Evolutionary conservation across 176 grass and related monocot genomes (phyloP), one percentile per base, ranked within the genome.

Genomic region (Bonia amplexicaulis): DNA sequence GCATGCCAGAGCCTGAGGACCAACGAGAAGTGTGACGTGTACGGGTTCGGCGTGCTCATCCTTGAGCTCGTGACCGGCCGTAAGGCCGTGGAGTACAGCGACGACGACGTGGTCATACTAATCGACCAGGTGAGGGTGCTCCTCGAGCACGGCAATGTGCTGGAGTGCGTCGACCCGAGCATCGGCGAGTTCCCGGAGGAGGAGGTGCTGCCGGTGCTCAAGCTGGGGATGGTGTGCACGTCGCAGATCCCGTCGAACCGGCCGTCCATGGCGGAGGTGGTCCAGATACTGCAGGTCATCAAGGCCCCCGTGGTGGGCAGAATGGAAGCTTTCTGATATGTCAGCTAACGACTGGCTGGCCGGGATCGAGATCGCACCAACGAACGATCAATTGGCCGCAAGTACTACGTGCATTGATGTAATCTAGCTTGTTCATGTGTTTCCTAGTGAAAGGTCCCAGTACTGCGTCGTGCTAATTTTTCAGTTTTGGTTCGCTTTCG

Each of bases 231-330:
- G 86, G 96, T 98, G 53, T 98, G 96, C 88, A 91, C 93, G 46
- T 98, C 96, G 45, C 96, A 98, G 85, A 92, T 98, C 59, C 96
- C 96, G 2, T 98, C 93, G 0, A 98, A 94, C 65, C 61, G 96
- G 49, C 96, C 96, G 9, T 94, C 96, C 41, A 98, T 98, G 93
- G 87, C 84, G 2, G 96, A 98, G 81, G 93, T 98, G 73, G 96
- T 98, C 48, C 96, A 98, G 91, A 92, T 98, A 82, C 90, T 98
- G 86, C 91, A 95, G 89, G 93, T 98, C 82, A 98, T 96, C 86
- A 88, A 89, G 74, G 85, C 96, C 5, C 96, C 96, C 65, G 60
- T 95, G 63, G 41, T 13, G 57, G 73, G 84, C 33, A 84, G 78
- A 73, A 91, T 89, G 84, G 87, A 87, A 54, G 73, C 51, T 52